Conservation (phyloP, 805 yeast genomes). For the Brettanomyces anomalus region DNA sequence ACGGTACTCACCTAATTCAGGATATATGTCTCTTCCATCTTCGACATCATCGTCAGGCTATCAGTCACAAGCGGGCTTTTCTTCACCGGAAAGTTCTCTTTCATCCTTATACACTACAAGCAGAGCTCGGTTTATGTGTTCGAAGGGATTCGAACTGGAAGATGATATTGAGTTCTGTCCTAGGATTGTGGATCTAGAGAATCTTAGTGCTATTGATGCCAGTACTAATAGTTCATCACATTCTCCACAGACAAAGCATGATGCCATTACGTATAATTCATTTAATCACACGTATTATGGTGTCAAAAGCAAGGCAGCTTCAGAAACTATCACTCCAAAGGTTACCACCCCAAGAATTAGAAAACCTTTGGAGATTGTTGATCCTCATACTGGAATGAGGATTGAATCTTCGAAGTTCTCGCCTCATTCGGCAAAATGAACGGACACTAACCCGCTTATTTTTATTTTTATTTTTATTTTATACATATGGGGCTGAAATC, state of each 20-base stretch:
- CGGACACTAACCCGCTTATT: neutral
- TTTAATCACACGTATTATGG: too few species aligned
- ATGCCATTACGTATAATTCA: too few species aligned
- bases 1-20: neutral
- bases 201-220: constrained; percentile 17
- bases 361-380: constrained; percentile 53
- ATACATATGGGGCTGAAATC: neutral
- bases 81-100: constrained; percentile 20
- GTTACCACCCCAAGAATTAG: constrained; percentile 48
- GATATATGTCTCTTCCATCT: constrained; percentile 3
- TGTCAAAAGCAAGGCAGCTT: neutral
- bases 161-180: constrained; percentile 63
- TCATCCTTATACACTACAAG: constrained; percentile 18
- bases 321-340: constrained; percentile 30
- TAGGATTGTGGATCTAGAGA: constrained; percentile 19
- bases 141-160: constrained; percentile 53
- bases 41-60: constrained; percentile 6
- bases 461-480: neutral
- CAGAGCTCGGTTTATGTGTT: constrained; percentile 46
- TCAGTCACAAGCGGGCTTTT: constrained; percentile 14
- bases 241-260: neutral
- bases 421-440: constrained; percentile 2
- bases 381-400: constrained; percentile 52
- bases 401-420: constrained; percentile 40
- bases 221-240: neutral